Base-by-base conservation (phyloP, 2,329 filamentous ascomycete species). In the Teratosphaeriaceae sp. region DNA sequence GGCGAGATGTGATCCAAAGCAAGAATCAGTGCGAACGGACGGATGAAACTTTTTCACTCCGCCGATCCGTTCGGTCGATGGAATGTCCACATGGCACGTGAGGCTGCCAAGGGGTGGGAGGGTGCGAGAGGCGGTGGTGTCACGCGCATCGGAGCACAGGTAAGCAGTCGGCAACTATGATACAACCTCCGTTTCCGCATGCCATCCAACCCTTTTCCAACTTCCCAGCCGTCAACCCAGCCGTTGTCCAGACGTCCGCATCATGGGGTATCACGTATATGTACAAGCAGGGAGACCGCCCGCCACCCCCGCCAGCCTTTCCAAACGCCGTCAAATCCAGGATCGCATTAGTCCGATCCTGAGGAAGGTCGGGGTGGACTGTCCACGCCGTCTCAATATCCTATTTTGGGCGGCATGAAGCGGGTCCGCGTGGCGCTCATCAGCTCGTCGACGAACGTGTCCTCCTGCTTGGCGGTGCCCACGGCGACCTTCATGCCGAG, bases 381-480 rank as follows among this genome's bases (percentile, higher is more conserved):
- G 30, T 8, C 16, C 30, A 12, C 15, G 15, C 11, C 9, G 8
- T 9, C 16, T 15, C 21, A 37, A 18, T 37, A 37, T 34, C 45
- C 40, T 5, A 48, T 34, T 38, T 42, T 48, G 2, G 44, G 49
- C 22, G 52, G 48, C 41, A 52, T 41, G 45, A 55, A 62, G 18
- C 47, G 49, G 21, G 54, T 44, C 21, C 51, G 45, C 18, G 59
- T 57, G 8, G 53, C 51, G 19, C 49, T 41, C 42, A 58, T 54
- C 7, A 65, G 51, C 44, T 55, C 51, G 37, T 71, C 68, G 3
- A 64, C 66, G 50, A 68, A 56, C 0, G 66, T 70, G 42, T 58
- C 57, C 45, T 67, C 62, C 45, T 70, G 68, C 42, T 58, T 60
- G 13, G 62, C 63, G n/a, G 52, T 55, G 24, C 48, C 42, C 15